phyloP scores from a whole-genome alignment of 495 filamentous ascomycete genomes.

The Penicillium alfredii region DNA sequence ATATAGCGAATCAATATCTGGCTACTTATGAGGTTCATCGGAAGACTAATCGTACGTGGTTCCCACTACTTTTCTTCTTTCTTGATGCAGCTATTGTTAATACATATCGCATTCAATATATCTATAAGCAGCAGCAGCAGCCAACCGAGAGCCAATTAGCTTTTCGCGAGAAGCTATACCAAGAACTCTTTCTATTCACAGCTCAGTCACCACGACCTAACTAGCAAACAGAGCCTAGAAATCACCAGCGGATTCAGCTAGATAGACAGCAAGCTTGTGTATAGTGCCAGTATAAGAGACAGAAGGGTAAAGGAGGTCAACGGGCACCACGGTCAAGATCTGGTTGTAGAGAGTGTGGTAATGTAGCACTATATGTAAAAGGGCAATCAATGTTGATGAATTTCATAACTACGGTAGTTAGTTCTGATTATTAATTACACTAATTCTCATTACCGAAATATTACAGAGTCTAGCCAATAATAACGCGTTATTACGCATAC shows the following conservation, averaged over 20 bases:
- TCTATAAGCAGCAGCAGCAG: conserved; percentile 2
- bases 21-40: conserved; percentile 17
- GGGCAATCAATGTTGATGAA: conserved; percentile 1
- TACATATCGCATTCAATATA: conserved; percentile 3
- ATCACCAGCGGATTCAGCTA: conserved; percentile 3
- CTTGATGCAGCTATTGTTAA: conserved; percentile 18
- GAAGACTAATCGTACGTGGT: conserved; percentile 8
- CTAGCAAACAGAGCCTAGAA: background rate
- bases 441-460: conserved; percentile 1
- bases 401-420: no score
- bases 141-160: background rate
- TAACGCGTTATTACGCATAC: conserved; percentile 5
- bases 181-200: conserved; percentile 2
- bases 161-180: conserved; percentile 3
- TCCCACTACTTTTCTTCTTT: conserved; percentile 19
- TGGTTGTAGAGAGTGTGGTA: conserved; percentile 1
- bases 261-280: background rate
- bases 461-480: conserved; percentile 2
- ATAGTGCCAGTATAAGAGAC: conserved; percentile 5
- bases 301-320: background rate
- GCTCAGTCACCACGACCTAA: background rate
- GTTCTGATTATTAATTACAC: conserved; percentile 1
- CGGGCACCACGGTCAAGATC: conserved; percentile 1
- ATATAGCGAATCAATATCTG: conserved; percentile 18
- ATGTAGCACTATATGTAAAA: conserved; percentile 4